These are phyloP conservation scores for Populus hybrid DNA, from an alignment of 441 rosid genomes.

Conservation along the genomic window DNA sequence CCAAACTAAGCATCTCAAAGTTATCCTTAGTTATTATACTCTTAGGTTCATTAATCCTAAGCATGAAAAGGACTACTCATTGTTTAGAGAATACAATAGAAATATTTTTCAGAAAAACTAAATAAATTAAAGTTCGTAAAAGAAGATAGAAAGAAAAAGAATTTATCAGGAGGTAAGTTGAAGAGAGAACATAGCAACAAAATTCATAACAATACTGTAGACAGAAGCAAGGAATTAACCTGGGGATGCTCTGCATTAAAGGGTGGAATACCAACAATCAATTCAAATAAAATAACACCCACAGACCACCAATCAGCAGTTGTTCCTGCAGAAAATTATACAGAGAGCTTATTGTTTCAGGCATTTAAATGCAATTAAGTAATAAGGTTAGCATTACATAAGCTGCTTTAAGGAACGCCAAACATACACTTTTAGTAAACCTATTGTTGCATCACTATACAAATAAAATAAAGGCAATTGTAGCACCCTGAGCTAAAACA, in stretches of 20 bases:
- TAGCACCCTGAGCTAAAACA: conserved; percentile 26
- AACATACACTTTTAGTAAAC: neutral
- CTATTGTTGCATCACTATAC: neutral
- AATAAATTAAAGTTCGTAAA: neutral
- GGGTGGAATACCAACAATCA: conserved; percentile 98
- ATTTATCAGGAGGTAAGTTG: neutral
- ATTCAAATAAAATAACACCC: conserved; percentile 90
- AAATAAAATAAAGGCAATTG: conserved; percentile 14
- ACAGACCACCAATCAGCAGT: conserved; percentile 99
- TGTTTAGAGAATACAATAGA: neutral
- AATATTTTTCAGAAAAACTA: neutral
- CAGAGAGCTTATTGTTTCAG: conserved; percentile 5
- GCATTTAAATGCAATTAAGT: conserved; percentile 12
- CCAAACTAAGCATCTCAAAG: neutral
- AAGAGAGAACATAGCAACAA: conserved; percentile 3
- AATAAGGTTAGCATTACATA: neutral
- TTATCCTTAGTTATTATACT: neutral
- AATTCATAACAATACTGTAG: conserved; percentile 13
- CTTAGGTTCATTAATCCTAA: neutral
- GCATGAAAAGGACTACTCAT: neutral
- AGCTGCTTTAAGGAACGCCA: neutral
- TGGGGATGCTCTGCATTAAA: conserved; percentile 99
- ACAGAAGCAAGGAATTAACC: conserved; percentile 40
- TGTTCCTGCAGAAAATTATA: conserved; percentile 54
- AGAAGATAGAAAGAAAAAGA: neutral